Conservation (phyloP, 1,139 yeast species). For the Nakaseomyces kungkrabaensis region DNA sequence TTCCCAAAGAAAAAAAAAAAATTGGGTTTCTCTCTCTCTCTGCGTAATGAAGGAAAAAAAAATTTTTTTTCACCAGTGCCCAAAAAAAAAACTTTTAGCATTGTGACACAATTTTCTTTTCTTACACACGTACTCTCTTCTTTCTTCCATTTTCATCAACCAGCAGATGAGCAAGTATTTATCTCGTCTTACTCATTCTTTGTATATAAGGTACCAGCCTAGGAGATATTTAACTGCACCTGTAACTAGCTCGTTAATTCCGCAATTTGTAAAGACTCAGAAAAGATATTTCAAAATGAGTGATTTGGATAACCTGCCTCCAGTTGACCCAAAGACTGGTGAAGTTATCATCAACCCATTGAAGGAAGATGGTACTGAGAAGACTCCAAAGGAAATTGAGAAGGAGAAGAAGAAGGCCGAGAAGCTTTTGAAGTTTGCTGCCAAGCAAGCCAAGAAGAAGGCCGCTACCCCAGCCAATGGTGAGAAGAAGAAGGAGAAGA, state of each 20-base stretch:
- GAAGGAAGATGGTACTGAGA: constrained; percentile 33
- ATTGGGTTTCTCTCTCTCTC: too few relatives aligned
- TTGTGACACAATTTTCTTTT: background rate
- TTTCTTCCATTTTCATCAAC: too few relatives aligned
- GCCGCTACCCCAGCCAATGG: constrained; percentile 33
- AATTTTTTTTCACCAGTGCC: background rate
- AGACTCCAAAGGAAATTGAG: constrained; percentile 72
- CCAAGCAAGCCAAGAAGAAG: constrained; percentile 79
- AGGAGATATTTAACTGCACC: background rate
- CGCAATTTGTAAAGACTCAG: constrained; percentile 1
- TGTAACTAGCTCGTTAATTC: background rate
- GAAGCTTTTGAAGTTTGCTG: constrained; percentile 86
- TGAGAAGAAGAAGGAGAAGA: constrained; percentile 54
- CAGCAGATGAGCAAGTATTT: constrained; percentile 1
- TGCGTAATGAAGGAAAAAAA: too few relatives aligned
- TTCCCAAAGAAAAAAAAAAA: too few relatives aligned
- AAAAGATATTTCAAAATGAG: constrained; percentile 14
- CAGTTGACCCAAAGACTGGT: constrained; percentile 30
- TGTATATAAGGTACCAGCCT: background rate
- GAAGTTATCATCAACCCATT: constrained; percentile 30
- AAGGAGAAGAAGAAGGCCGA: constrained; percentile 96
- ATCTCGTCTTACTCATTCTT: background rate
- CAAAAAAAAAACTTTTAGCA: background rate
- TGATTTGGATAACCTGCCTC: constrained; percentile 27
- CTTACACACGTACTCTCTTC: background rate